Evolutionary conservation across 495 filamentous ascomycete species (phyloP), one percentile per base, ranked within the genome.

Genomic region (Trichocladium antarcticum): DNA sequence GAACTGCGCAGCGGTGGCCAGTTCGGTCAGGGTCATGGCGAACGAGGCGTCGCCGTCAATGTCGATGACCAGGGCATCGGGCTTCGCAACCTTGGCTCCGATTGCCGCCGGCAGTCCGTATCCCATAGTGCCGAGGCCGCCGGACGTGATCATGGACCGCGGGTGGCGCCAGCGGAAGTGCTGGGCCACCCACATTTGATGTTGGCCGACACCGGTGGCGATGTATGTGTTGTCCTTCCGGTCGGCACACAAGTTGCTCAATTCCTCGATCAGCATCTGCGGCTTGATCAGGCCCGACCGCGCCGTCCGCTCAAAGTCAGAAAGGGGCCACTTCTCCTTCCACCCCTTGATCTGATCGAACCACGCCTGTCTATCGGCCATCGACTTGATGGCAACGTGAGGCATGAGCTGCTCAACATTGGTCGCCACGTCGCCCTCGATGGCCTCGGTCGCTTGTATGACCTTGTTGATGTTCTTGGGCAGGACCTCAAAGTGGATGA

Each of bases 31-130:
- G 20, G 90, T 95, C 90, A 97, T 97, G 69, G 80, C 80, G 71
- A 96, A 94, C n/a, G 87, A 94, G 24, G 90, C 88, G 64, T 96
- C 89, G 45, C 89, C 90, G 62, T 95, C 89, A 58, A 97, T 89
- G 61, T 97, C 88, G 56, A 95, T 82, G 47, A 96, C 89, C 40
- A 93, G 75, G 35, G 80, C 75, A 29, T 95, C 86, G 1, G 89
- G 87, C 19, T 78, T 75, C 15, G 88, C 90, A 31, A 97, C 86
- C 64, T 95, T 94, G 49, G 89, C 90, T 27, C 90, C 90, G 58
- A 96, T 95, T 44, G 90, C 85, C 3, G 87, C 84, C 11, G 90
- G 90, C 29, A 96, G 80, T 48, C 90, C 90, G 67, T 74, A 97
- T 41, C 90, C 90, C 90, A 97, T 96, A 10, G 90, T 97, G 40